A percentile compares a stretch with the other conserved stretches of the same genome.
Evolutionary conservation across 805 yeast genomes (phyloP).

Genomic region (Ogataea corticis): DNA sequence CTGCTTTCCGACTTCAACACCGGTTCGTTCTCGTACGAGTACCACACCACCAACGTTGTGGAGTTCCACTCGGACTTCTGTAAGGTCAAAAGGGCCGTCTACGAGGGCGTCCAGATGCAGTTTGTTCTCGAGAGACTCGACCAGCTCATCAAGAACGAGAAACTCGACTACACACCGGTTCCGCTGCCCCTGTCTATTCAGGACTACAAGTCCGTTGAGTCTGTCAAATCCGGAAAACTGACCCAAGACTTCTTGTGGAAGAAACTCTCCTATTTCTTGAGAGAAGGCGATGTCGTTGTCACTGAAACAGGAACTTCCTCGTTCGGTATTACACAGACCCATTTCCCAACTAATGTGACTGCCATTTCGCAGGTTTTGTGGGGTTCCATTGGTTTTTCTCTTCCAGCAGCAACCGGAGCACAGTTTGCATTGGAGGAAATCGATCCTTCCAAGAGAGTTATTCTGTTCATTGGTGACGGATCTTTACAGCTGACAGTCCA

Average conservation of each 20-base stretch:
- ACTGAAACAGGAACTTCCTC: slow-evolving; percentile 79
- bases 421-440: slow-evolving; percentile 66
- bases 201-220: slow-evolving; percentile 42
- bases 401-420: slow-evolving; percentile 70
- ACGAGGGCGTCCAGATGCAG: slow-evolving; percentile 74
- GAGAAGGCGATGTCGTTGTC: slow-evolving; percentile 64
- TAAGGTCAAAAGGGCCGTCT: slow-evolving; percentile 67
- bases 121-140: slow-evolving; percentile 47
- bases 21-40: slow-evolving; percentile 78
- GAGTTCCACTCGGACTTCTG: slow-evolving; percentile 80
- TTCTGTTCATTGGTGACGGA: slow-evolving; percentile 74
- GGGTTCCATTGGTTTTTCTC: slow-evolving; percentile 75
- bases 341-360: slow-evolving; percentile 59
- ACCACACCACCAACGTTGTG: slow-evolving; percentile 70
- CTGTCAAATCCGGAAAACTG: slow-evolving; percentile 45
- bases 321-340: slow-evolving; percentile 66
- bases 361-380: slow-evolving; percentile 76
- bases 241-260: slow-evolving; percentile 74
- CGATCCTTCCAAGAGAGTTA: slow-evolving; percentile 60
- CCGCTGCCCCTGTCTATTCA: slow-evolving; percentile 50
- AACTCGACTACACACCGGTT: slow-evolving; percentile 47
- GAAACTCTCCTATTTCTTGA: slow-evolving; percentile 59
- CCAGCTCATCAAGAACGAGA: slow-evolving; percentile 33
- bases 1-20: slow-evolving; percentile 87
- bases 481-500: slow-evolving; percentile 74